Evolutionary conservation across 257 asterid genomes (phyloP).

Genomic region (Nicotiana tabacum): DNA sequence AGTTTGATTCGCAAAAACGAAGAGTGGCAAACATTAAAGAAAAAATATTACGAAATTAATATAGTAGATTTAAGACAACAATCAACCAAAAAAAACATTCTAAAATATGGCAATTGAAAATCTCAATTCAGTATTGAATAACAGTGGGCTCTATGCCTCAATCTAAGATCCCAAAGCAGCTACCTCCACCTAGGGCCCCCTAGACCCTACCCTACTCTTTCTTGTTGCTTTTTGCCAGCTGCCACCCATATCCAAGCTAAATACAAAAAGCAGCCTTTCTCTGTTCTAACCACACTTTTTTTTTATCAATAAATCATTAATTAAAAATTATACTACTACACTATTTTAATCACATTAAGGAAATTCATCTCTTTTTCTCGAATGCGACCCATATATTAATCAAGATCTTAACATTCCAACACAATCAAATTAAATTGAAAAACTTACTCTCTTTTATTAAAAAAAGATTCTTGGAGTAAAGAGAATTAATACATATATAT

Average conservation of each 20-base stretch:
- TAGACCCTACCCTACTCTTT: neutral
- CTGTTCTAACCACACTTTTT: too few species aligned
- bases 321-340: neutral
- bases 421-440: neutral
- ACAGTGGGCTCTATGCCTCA: neutral
- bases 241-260: neutral
- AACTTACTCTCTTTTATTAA: too few species aligned
- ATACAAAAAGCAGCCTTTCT: slow-evolving; percentile 3
- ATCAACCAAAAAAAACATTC: neutral
- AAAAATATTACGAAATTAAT: neutral
- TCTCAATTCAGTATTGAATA: neutral
- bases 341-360: neutral
- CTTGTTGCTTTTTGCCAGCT: slow-evolving; percentile 3
- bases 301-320: neutral
- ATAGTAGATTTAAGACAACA: neutral
- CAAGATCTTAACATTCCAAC: neutral
- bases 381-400: neutral
- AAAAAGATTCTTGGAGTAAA: too few species aligned
- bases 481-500: too few species aligned
- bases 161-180: slow-evolving; percentile 4
- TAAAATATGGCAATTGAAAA: neutral
- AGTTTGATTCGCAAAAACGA: neutral
- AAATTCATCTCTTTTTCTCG: neutral
- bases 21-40: neutral
- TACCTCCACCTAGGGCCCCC: neutral